Conservation (phyloP, 1,284 basidiomycete species). For the Puccinia hordei region DNA sequence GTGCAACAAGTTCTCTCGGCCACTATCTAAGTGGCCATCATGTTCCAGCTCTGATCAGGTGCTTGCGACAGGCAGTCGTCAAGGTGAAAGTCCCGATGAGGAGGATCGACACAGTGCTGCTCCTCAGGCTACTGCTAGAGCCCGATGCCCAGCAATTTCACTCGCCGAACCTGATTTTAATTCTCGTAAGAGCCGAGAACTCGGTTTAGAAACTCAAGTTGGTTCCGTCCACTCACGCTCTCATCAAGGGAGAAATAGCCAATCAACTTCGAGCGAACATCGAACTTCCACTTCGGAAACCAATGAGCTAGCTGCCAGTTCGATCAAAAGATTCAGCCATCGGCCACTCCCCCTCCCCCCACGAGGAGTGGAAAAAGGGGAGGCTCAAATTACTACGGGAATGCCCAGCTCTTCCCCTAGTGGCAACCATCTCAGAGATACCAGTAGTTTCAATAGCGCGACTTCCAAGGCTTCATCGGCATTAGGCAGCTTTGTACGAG, state of each 20-base stretch:
- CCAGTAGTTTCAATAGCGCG: background rate
- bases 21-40: background rate
- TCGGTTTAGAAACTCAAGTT: too few species aligned
- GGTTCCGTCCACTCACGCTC: background rate
- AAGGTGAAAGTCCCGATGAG: background rate
- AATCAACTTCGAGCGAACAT: too few species aligned
- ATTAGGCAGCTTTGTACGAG: background rate
- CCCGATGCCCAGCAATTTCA: background rate
- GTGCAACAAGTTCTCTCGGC: background rate
- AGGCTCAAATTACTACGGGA: background rate
- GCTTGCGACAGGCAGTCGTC: background rate
- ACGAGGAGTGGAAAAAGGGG: background rate
- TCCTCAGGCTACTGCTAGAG: background rate
- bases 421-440: background rate
- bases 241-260: background rate
- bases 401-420: background rate
- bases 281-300: background rate
- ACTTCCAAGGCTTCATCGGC: constrained; percentile 8
- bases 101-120: background rate
- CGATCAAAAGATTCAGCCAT: constrained; percentile 19
- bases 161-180: background rate
- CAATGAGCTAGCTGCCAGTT: background rate
- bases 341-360: constrained; percentile 25
- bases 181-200: background rate
- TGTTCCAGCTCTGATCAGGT: constrained; percentile 9